Base-by-base conservation (phyloP, 148 eudicot genomes). In the Dysphania ambrosioides region DNA sequence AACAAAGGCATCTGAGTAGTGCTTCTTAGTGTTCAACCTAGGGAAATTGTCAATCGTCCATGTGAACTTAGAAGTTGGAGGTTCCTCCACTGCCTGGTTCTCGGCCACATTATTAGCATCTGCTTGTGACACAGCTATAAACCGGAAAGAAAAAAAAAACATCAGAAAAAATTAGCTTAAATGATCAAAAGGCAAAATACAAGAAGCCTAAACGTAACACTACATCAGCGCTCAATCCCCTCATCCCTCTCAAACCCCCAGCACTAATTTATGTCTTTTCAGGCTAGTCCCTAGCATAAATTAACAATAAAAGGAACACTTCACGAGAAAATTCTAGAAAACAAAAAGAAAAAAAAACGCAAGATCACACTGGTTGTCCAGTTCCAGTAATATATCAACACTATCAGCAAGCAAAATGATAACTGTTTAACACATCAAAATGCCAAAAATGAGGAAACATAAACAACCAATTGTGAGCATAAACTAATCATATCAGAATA, bases 31-130 rank as follows among this genome's bases (percentile, higher is more conserved):
- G 79, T 83, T 93, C 74, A 89, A 13, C 51, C 90, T 84, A 31
- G 94, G 70, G 44, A 93, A 88, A 63, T 85, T 87, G 79, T 88
- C 92, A 69, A 93, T 85, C 19, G 75, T 85, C 98, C 98, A 93
- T 3, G 92, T 87, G 67, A 85, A 93, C 73, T 86, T 82, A 12
- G 89, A 84, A 44, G 89, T 78, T 51, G 86, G 89, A 26, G 97
- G 87, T 57, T 91, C 98, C 56, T 93, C 94, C 62, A 23, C 85
- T 8, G 84, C 74, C 70, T 91, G 92, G 77, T 85, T 93, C 72
- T 89, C 97, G 27, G 78, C 82, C 16, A 72, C 72, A 75, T 78
- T 81, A 77, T 80, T 82, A 85, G 73, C 84, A 53, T 89, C 97
- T 21, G 83, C 85, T 84, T 83, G 89, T 53, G 82, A 75, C 11